Evolutionary conservation across 768 basidiomycete species (phyloP), one percentile per base, ranked within the genome.

Genomic region (Boletus tomentosulus): DNA sequence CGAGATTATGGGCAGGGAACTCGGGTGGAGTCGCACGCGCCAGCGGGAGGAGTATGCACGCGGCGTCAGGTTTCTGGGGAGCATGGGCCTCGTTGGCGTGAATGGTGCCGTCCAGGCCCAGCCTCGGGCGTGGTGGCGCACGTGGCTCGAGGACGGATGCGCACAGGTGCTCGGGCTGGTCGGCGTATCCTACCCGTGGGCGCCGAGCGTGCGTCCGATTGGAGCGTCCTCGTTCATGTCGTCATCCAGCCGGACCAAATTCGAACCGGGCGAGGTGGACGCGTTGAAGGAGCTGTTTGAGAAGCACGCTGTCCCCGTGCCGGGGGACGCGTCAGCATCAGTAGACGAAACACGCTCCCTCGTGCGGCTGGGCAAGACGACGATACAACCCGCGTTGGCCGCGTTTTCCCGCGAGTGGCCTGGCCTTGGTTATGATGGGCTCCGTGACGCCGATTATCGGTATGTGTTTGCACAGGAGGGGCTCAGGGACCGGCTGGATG

Each of bases 1-100:
- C 56, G 90, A 92, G 54, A 88, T 97, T 69, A 96, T 98, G 93
- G 81, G 82, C 5, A 80, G 80, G 15, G 93, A 98, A 66, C 79
- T 95, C 6, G 75, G 78, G 12, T 99, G 96, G 96, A 77, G 79
- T 55, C 68, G 71, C 27, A 60, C 74, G 15, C 79, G 85, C 61
- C 80, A 84, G 60, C 69, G 73, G 49, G 62, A 72, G 51, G 89
- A 98, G 70, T 74, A 87, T 51, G 70, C 74, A 31, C 66, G 71
- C 4, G 83, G 85, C 0, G 75, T 87, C 19, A 69, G 66, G 41
- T 96, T 92, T 74, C 78, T 97, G 38, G 77, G 75, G 54, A 87
- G 81, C 60, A 98, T 98, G 96, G 95, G 95, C 0, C 77, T 97
- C 35, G 16, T 8, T n/a, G 77, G 77, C 39, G 75, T 84, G 64